Conservation (phyloP, 495 filamentous ascomycete species). For the Lichina pygmaea region DNA sequence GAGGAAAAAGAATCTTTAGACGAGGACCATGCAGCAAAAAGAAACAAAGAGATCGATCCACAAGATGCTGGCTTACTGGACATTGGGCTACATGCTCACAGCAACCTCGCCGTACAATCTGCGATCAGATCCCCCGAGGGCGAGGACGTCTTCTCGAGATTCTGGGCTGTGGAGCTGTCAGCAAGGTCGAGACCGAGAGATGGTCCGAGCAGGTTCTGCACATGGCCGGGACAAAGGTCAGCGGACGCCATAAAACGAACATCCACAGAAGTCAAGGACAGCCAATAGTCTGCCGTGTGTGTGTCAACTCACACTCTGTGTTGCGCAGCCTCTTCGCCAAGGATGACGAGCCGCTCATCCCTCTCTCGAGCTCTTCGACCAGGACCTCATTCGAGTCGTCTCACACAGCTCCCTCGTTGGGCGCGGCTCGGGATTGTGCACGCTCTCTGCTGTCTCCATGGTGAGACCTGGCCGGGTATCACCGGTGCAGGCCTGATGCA, state of each 20-base stretch:
- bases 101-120: constrained; percentile 55
- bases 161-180: constrained; percentile 11
- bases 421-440: constrained; percentile 19
- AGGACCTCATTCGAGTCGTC: constrained; percentile 97
- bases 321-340: constrained; percentile 95
- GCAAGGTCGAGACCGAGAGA: constrained; percentile 18
- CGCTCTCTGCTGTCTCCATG: background rate
- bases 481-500: no score
- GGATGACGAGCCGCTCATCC: constrained; percentile 83
- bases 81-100: no score
- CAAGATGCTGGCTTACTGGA: no score
- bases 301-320: constrained; percentile 53
- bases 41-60: no score
- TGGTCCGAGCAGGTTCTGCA: constrained; percentile 43
- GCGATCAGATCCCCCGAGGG: constrained; percentile 65
- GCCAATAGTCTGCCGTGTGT: background rate
- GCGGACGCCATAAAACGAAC: constrained; percentile 19
- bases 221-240: constrained; percentile 81
- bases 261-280: background rate
- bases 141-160: constrained; percentile 79
- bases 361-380: constrained; percentile 80
- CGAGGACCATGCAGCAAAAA: no score
- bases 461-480: background rate
- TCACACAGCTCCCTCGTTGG: constrained; percentile 91
- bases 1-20: no score